Conservation (phyloP, 176 grass and related monocot species). For the Areca catechu region DNA sequence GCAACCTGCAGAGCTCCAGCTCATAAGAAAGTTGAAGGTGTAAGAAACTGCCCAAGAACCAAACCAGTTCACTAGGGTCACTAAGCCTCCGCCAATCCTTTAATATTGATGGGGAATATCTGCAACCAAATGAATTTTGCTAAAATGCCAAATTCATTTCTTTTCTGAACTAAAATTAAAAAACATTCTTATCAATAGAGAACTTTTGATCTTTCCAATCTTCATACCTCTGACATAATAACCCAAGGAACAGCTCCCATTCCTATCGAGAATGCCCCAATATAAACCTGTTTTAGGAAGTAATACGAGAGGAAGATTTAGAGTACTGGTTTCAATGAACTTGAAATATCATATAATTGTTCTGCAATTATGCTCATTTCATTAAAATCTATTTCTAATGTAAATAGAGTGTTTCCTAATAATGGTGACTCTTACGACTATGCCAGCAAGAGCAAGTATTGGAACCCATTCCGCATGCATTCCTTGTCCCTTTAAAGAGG, state of each 20-base stretch:
- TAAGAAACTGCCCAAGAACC: conserved; percentile 62
- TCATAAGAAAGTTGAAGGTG: conserved; percentile 67
- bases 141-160: too few species aligned
- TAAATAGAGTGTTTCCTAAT: too few species aligned
- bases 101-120: conserved; percentile 83
- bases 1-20: conserved; percentile 61
- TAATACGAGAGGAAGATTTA: neutral
- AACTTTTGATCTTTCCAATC: neutral
- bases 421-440: conserved; percentile 35
- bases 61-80: conserved; percentile 62
- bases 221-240: conserved; percentile 77
- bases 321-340: too few species aligned
- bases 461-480: conserved; percentile 43
- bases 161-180: too few species aligned
- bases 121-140: conserved; percentile 14
- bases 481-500: conserved; percentile 36
- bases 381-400: too few species aligned
- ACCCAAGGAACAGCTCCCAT: conserved; percentile 85
- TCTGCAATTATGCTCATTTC: too few species aligned
- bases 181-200: too few species aligned
- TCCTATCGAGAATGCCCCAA: conserved; percentile 60
- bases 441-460: conserved; percentile 52
- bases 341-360: too few species aligned
- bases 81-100: conserved; percentile 69
- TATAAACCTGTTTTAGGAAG: conserved; percentile 46